Conservation (phyloP, 768 basidiomycete genomes). For the Mycena chlorophos region DNA sequence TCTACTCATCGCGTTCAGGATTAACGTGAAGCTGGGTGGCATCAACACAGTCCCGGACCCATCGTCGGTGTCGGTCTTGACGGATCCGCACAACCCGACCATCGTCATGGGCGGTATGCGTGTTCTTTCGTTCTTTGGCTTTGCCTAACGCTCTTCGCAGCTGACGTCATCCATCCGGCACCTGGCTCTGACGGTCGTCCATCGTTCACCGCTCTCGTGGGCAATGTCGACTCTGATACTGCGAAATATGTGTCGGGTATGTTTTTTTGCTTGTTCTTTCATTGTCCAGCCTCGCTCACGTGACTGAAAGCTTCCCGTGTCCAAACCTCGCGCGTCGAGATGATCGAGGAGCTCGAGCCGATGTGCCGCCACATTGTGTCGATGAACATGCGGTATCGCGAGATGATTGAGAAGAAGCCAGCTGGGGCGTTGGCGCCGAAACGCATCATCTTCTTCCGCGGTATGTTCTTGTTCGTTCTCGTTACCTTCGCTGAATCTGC, state of each 20-base stretch:
- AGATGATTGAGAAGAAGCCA: constrained; percentile 50
- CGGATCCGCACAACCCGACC: constrained; percentile 72
- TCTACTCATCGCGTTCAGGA: constrained; percentile 41
- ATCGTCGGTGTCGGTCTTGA: constrained; percentile 60
- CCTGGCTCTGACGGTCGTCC: constrained; percentile 79
- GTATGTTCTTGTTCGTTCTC: constrained; percentile 35
- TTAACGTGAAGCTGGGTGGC: constrained; percentile 84
- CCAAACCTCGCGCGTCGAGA: constrained; percentile 45
- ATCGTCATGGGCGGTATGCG: constrained; percentile 71
- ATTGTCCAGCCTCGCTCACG: neutral
- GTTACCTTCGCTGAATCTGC: constrained; percentile 22
- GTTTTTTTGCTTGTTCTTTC: neutral
- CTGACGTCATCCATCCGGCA: constrained; percentile 73
- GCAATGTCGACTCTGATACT: constrained; percentile 72
- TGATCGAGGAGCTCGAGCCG: constrained; percentile 66
- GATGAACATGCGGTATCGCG: constrained; percentile 40
- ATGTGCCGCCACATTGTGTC: constrained; percentile 45
- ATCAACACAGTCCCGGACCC: constrained; percentile 79
- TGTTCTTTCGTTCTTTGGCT: neutral
- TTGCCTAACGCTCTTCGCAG: neutral
- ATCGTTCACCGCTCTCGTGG: constrained; percentile 80
- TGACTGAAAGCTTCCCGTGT: constrained; percentile 29
- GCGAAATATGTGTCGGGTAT: constrained; percentile 60
- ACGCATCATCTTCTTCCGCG: constrained; percentile 75
- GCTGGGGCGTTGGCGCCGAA: constrained; percentile 47